phyloP scores from a whole-genome alignment of 2,329 filamentous ascomycete species.

The Arthrobotrys megalospora region DNA sequence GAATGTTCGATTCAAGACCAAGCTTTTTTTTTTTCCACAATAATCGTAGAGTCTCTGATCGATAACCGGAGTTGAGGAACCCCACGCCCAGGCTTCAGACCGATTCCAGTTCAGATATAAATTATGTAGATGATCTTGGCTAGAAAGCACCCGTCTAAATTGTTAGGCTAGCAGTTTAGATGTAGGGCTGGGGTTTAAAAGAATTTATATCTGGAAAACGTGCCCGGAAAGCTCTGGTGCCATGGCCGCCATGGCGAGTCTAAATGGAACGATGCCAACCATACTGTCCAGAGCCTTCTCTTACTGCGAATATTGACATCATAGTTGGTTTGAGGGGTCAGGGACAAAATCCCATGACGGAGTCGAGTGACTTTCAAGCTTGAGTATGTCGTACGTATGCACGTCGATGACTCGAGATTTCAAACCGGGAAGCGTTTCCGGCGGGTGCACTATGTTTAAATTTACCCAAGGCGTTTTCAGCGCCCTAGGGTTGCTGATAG shows the following conservation, averaged over 20 bases:
- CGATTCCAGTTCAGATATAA: not conserved
- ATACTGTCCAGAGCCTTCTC: not conserved
- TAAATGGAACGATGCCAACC: not conserved
- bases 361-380: not conserved
- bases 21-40: not conserved
- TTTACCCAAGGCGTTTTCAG: not conserved
- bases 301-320: not conserved
- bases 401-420: not conserved
- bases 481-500: no score
- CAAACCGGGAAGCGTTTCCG: not conserved
- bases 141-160: no score
- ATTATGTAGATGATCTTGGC: no score
- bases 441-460: not conserved
- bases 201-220: not conserved
- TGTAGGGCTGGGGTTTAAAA: not conserved
- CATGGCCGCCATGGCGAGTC: slow-evolving; percentile 10
- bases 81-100: slow-evolving; percentile 3
- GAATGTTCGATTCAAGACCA: slow-evolving; percentile 4
- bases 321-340: not conserved
- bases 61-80: not conserved
- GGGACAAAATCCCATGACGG: not conserved
- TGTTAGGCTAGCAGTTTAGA: not conserved
- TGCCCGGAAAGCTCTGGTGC: slow-evolving; percentile 3
- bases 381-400: not conserved
- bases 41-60: not conserved